These are phyloP conservation scores for Streptanthus diversifolius DNA, from an alignment of 345 rosid genomes.

Conservation along the genomic window DNA sequence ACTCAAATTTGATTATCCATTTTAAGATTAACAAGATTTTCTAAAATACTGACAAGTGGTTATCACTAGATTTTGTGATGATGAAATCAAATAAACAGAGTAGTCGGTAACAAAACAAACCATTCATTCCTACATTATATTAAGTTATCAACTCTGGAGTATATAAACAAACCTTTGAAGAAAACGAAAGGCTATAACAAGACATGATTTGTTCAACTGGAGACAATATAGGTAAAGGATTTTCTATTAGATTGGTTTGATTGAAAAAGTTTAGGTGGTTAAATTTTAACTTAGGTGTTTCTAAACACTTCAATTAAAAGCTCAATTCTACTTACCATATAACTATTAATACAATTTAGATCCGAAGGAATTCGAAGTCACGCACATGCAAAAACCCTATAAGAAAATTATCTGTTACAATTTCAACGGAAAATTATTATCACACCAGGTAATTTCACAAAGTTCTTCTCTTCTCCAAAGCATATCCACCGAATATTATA, in stretches of 20 bases:
- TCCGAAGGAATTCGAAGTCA: neutral
- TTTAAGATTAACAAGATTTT: neutral
- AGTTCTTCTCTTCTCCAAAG: constrained; percentile 19
- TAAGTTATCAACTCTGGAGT: neutral
- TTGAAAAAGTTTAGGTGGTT: no score
- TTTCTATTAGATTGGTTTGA: neutral
- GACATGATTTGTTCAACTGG: neutral
- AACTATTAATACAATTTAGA: no score
- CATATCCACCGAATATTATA: constrained; percentile 21
- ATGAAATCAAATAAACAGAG: neutral
- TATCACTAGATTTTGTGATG: neutral
- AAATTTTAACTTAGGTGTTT: neutral
- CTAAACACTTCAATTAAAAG: neutral
- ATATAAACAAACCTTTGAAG: constrained; percentile 14
- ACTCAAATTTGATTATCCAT: neutral
- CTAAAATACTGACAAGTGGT: neutral
- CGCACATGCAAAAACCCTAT: neutral
- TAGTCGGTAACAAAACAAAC: neutral
- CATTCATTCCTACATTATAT: neutral
- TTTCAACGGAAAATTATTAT: neutral
- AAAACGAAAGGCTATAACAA: constrained; percentile 11
- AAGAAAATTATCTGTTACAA: constrained; percentile 12
- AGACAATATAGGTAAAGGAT: neutral
- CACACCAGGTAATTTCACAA: neutral
- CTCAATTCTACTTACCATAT: no score